Percentiles rank a stretch among this genome's conserved stretches.
phyloP scores from a whole-genome alignment of 352 stramenopile genomes.

The Globisporangium viniferum region DNA sequence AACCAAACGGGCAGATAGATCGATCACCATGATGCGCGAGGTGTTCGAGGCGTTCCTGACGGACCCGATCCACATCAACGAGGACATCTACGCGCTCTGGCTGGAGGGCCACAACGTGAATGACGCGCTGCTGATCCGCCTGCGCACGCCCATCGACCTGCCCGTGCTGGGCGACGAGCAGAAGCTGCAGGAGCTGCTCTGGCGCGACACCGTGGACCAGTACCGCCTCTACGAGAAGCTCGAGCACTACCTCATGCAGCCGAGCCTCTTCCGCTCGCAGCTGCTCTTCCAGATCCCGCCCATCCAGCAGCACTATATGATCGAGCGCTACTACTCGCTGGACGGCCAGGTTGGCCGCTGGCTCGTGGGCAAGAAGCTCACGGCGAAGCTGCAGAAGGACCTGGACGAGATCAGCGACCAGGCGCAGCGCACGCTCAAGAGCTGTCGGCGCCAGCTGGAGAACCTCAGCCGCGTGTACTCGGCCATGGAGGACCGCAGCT shows the following conservation, averaged over 20 bases:
- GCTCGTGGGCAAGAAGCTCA: constrained; percentile 80
- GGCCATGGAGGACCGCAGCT: constrained; percentile 77
- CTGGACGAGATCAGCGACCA: constrained; percentile 81
- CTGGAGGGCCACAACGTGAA: constrained; percentile 67
- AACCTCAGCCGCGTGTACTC: constrained; percentile 76
- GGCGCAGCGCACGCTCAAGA: constrained; percentile 62
- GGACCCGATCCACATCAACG: constrained; percentile 73
- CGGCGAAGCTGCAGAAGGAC: constrained; percentile 79
- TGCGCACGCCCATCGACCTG: constrained; percentile 45
- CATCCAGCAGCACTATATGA: constrained; percentile 75
- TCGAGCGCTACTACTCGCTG: constrained; percentile 78
- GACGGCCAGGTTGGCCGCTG: constrained; percentile 67
- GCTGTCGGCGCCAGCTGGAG: constrained; percentile 73
- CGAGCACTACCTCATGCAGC: constrained; percentile 80
- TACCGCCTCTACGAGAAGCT: constrained; percentile 84
- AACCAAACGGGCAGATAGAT: not conserved
- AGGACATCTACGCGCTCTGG: constrained; percentile 78
- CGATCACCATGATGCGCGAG: constrained; percentile 47
- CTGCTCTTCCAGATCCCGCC: constrained; percentile 81
- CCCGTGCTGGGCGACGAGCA: constrained; percentile 48
- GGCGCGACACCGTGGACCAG: constrained; percentile 78
- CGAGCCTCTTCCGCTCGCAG: constrained; percentile 74
- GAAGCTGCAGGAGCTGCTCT: constrained; percentile 66
- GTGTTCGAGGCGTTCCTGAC: constrained; percentile 83
- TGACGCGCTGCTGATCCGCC: constrained; percentile 46